A percentile compares a stretch with the other conserved stretches of the same genome.
phyloP scores from a whole-genome alignment of 208 protist species.

The Porcisia deanei region DNA sequence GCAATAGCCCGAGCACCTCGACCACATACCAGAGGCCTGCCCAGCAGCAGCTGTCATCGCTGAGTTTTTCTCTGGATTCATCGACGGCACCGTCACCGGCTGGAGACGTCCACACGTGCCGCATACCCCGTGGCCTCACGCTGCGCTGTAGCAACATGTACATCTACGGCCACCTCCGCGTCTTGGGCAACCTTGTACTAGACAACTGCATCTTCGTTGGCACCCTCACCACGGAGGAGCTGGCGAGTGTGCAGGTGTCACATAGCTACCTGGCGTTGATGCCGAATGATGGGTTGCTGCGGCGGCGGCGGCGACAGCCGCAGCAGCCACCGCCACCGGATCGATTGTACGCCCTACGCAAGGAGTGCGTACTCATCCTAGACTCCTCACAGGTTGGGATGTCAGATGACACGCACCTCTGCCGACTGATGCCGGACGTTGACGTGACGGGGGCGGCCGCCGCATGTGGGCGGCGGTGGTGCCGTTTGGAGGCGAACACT shows the following conservation, averaged over 20 bases:
- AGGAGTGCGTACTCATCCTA: conserved; percentile 63
- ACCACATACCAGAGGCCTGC: too few species aligned
- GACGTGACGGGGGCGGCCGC: not conserved
- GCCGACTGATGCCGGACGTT: conserved; percentile 19
- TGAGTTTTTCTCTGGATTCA: conserved; percentile 24
- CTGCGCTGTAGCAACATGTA: conserved; percentile 46
- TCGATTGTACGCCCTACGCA: conserved; percentile 25
- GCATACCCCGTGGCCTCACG: conserved; percentile 41
- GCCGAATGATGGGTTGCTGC: conserved; percentile 34
- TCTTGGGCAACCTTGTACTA: conserved; percentile 57
- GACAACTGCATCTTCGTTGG: conserved; percentile 63
- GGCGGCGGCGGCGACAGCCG: not conserved
- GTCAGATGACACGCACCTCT: conserved; percentile 36
- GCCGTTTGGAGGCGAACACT: not conserved
- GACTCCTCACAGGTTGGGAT: conserved; percentile 62
- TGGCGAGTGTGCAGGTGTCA: conserved; percentile 40
- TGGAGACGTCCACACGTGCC: conserved; percentile 31
- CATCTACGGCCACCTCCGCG: conserved; percentile 58
- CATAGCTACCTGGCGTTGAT: conserved; percentile 43
- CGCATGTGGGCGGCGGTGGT: not conserved
- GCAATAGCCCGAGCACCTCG: conserved; percentile 1
- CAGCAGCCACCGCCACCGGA: not conserved
- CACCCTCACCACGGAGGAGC: conserved; percentile 42
- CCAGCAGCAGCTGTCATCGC: not conserved
- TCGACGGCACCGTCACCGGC: conserved; percentile 24